These are phyloP conservation scores for Euphrasia confusa DNA, from an alignment of 257 asterid genomes.

Conservation along the genomic window DNA sequence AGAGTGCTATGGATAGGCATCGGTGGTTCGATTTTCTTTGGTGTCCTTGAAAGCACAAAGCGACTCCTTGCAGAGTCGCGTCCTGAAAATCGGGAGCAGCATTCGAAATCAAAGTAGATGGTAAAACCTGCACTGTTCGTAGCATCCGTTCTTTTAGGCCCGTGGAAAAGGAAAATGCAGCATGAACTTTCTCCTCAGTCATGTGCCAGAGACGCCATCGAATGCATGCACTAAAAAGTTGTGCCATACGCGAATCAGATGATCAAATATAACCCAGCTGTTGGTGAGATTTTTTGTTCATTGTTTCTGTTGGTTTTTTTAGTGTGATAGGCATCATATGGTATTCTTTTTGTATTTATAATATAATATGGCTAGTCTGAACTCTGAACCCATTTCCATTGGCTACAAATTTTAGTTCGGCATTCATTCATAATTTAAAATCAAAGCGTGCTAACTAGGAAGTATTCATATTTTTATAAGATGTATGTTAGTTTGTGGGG, in stretches of 20 bases:
- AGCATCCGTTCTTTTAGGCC: conserved; percentile 22
- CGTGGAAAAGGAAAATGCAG: not conserved
- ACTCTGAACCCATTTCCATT: too few species aligned
- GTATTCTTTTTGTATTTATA: not conserved
- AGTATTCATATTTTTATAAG: too few species aligned
- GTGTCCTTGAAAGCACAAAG: conserved; percentile 86
- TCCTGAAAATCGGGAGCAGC: conserved; percentile 28
- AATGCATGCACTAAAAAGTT: not conserved
- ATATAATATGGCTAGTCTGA: too few species aligned
- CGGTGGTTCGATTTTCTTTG: conserved; percentile 95
- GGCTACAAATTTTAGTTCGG: too few species aligned
- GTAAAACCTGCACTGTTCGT: conserved; percentile 14
- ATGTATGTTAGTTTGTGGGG: too few species aligned
- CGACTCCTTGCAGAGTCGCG: conserved; percentile 59
- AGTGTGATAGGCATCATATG: not conserved
- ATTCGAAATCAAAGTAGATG: conserved; percentile 25
- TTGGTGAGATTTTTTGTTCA: not conserved
- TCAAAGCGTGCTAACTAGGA: too few species aligned
- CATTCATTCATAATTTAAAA: too few species aligned
- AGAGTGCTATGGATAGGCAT: conserved; percentile 98
- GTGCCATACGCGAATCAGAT: not conserved
- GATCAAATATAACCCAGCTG: not conserved
- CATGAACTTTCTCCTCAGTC: not conserved
- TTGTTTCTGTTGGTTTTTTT: not conserved
- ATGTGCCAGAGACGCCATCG: not conserved